Evolutionary conservation across 129 eudicot species (phyloP).

Genomic region (Deinandra increscens): DNA sequence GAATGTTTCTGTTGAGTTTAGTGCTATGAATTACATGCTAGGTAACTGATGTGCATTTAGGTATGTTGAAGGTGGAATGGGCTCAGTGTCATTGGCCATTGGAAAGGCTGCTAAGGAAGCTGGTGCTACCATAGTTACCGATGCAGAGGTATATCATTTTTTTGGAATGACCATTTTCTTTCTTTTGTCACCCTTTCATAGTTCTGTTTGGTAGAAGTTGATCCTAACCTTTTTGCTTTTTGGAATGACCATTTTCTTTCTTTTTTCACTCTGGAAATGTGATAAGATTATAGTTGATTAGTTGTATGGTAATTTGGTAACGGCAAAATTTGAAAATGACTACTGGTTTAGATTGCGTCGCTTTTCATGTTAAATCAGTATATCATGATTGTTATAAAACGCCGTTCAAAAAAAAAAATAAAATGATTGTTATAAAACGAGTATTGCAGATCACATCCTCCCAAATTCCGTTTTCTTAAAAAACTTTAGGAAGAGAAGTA

Average conservation of each 20-base stretch:
- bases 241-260: no score
- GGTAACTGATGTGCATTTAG: slow-evolving; percentile 43
- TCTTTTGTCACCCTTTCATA: slow-evolving; percentile 7
- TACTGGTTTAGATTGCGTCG: no score
- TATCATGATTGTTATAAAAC: not conserved
- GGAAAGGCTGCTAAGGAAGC: slow-evolving; percentile 91
- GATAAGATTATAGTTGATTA: not conserved
- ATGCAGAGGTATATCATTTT: slow-evolving; percentile 64
- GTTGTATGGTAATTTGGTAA: not conserved
- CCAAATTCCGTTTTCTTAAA: not conserved
- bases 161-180: slow-evolving; percentile 13
- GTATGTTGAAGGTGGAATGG: slow-evolving; percentile 99
- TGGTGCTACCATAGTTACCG: slow-evolving; percentile 83
- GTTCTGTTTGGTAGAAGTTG: not conserved
- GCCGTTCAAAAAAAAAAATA: no score
- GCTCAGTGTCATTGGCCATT: slow-evolving; percentile 88
- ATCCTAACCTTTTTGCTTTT: not conserved
- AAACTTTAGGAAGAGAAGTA: not conserved
- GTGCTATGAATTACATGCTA: slow-evolving; percentile 15
- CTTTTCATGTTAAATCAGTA: no score
- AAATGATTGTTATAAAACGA: slow-evolving; percentile 15
- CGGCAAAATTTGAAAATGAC: not conserved
- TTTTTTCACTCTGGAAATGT: not conserved
- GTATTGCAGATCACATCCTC: not conserved
- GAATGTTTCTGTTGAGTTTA: not conserved